Base-by-base conservation (phyloP, 2,329 filamentous ascomycete genomes). In the Fusarium newnesense region DNA sequence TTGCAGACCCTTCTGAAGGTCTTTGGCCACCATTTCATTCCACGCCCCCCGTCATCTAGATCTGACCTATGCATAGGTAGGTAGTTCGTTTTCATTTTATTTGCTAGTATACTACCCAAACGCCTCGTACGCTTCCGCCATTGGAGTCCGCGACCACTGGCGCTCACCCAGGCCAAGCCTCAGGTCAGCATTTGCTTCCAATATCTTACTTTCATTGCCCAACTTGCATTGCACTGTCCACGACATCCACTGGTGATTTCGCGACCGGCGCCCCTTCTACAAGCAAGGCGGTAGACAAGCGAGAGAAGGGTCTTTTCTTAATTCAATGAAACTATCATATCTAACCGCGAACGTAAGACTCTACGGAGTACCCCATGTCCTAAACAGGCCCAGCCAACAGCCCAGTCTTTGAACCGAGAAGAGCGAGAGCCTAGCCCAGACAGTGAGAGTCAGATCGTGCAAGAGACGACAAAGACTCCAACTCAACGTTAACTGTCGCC, bases 391-490 rank as follows among this genome's bases (percentile, higher is more conserved):
- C 68, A 67, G 54, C 65, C 61, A 58, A 57, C 40, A 65, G 52
- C 40, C 60, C 52, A 49, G 56, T 50, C 56, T 75, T 58, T 69
- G 52, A 44, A 43, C 44, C 53, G 37, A 37, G 60, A 52, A 32
- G 28, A 65, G 47, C 47, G 28, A 49, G 50, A 47, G 53, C 44
- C 60, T 40, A 60, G 44, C 32, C 52, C 34, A 44, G 47, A 54
- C n/a, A 30, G 50, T 39, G 47, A n/a, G 53, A 49, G 56, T 40
- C 63, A 56, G 65, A 61, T 67, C 39, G 42, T 67, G 70, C 58
- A 60, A 73, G 54, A 69, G 40, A 67, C 75, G 58, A 75, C 74
- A 76, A 76, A 76, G 74, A 60, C 54, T 44, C 60, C 54, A 50
- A 34, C 21, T 34, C 13, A 24, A 50, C 30, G 47, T 50, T 50